Percentiles rank a stretch among this genome's conserved stretches.
Evolutionary conservation across 116 monocot genomes (phyloP).

Genomic region (Trichopus zeylanicus): DNA sequence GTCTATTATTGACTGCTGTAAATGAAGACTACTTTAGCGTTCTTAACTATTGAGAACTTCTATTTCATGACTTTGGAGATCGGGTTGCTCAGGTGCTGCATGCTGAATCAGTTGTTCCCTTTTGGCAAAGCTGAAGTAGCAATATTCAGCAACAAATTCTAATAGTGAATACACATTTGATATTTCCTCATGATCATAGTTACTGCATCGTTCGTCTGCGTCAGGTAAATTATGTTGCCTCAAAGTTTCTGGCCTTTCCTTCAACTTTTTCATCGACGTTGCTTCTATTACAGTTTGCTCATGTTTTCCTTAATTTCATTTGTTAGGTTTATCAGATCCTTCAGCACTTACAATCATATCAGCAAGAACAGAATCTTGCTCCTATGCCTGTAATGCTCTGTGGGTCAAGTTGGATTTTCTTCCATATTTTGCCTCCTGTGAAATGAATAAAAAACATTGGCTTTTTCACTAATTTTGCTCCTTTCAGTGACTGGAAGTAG

Average conservation of each 20-base stretch:
- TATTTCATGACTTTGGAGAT: slow-evolving; percentile 95
- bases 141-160: slow-evolving; percentile 65
- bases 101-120: slow-evolving; percentile 68
- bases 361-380: slow-evolving; percentile 64
- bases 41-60: slow-evolving; percentile 64
- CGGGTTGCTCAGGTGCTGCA: slow-evolving; percentile 92
- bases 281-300: not conserved
- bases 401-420: slow-evolving; percentile 61
- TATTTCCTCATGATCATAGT: slow-evolving; percentile 90
- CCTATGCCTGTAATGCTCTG: slow-evolving; percentile 81
- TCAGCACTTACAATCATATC: slow-evolving; percentile 85
- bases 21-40: slow-evolving; percentile 68
- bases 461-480: not conserved
- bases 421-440: not conserved
- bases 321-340: slow-evolving; percentile 85
- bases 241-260: not conserved
- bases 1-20: slow-evolving; percentile 85
- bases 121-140: slow-evolving; percentile 39
- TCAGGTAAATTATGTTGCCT: slow-evolving; percentile 46
- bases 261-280: not conserved
- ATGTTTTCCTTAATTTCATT: not conserved
- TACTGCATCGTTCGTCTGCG: slow-evolving; percentile 80
- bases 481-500: slow-evolving; percentile 96
- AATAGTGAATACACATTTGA: slow-evolving; percentile 92
- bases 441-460: not conserved